These are phyloP conservation scores for Pisolithus microcarpus DNA, from an alignment of 768 basidiomycete species.

Conservation along the genomic window DNA sequence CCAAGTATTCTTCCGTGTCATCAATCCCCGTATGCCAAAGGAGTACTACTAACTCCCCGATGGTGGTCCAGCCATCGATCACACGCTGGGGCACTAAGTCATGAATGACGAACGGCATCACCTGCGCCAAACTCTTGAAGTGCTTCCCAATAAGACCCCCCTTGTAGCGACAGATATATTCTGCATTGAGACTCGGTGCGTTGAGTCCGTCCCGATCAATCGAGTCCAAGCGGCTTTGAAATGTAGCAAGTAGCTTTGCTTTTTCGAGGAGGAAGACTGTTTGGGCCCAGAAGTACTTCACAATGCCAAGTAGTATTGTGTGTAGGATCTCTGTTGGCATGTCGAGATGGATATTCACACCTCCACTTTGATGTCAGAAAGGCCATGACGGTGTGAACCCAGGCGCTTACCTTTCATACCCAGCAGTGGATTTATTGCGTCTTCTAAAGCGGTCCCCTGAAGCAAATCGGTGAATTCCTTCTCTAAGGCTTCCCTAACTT, in stretches of 20 bases:
- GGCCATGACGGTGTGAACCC: neutral
- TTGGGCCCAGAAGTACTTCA: conserved; percentile 31
- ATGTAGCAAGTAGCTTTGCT: conserved; percentile 7
- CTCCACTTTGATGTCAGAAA: conserved; percentile 8
- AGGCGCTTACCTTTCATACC: neutral
- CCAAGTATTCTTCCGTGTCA: conserved; percentile 29
- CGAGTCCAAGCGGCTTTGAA: conserved; percentile 21
- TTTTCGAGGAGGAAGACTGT: conserved; percentile 18
- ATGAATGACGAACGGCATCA: conserved; percentile 24
- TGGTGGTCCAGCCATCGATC: conserved; percentile 24
- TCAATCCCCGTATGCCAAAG: conserved; percentile 38
- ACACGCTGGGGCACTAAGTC: conserved; percentile 21
- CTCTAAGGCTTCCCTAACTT: neutral
- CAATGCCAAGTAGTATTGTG: conserved; percentile 26
- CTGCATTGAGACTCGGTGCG: conserved; percentile 15
- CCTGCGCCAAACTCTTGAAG: conserved; percentile 25
- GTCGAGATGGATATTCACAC: conserved; percentile 25
- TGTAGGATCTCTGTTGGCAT: conserved; percentile 30
- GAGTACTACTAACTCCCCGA: conserved; percentile 30
- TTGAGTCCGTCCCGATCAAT: conserved; percentile 20
- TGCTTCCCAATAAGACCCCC: conserved; percentile 27
- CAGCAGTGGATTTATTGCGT: conserved; percentile 3
- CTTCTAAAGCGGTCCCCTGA: neutral
- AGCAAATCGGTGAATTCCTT: neutral
- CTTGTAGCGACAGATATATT: conserved; percentile 28